Conservation (phyloP, 2,329 filamentous ascomycete genomes). For the Clarireedia homoeocarpa region DNA sequence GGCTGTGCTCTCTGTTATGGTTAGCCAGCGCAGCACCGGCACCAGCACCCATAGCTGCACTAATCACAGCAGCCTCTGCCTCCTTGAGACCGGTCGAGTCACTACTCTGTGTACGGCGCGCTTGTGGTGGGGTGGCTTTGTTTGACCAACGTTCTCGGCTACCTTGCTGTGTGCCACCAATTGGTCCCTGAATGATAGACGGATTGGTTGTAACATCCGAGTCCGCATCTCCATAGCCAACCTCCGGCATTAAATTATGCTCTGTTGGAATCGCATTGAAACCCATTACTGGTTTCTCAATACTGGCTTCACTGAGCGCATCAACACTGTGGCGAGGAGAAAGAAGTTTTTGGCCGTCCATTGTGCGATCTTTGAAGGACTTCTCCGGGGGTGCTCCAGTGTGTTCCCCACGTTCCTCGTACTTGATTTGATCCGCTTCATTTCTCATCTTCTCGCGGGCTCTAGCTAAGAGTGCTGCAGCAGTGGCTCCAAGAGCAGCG, state of each 20-base stretch:
- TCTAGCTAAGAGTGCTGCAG: slow-evolving; percentile 22
- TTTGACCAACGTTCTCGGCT: slow-evolving; percentile 45
- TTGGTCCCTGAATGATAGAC: slow-evolving; percentile 70
- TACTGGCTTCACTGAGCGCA: slow-evolving; percentile 39
- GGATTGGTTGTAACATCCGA: slow-evolving; percentile 75
- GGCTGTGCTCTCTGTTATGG: slow-evolving; percentile 46
- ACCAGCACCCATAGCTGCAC: slow-evolving; percentile 47
- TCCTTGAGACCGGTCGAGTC: slow-evolving; percentile 21
- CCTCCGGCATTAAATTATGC: slow-evolving; percentile 67
- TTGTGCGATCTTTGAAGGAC: slow-evolving; percentile 59
- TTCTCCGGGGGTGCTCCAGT: slow-evolving; percentile 49
- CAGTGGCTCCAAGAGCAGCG: slow-evolving; percentile 18
- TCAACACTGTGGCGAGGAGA: slow-evolving; percentile 52
- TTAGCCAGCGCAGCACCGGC: slow-evolving; percentile 44
- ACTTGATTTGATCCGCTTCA: slow-evolving; percentile 23
- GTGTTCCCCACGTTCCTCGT: slow-evolving; percentile 22
- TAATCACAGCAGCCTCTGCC: slow-evolving; percentile 31
- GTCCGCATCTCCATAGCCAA: slow-evolving; percentile 55
- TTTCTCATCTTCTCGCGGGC: slow-evolving; percentile 20
- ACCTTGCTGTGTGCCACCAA: slow-evolving; percentile 36
- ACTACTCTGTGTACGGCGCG: slow-evolving; percentile 11
- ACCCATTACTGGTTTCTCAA: slow-evolving; percentile 48
- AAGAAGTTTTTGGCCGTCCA: slow-evolving; percentile 44
- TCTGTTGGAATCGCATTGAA: slow-evolving; percentile 63
- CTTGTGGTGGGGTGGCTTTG: slow-evolving; percentile 41